These are phyloP conservation scores for Ligustrum vulgare DNA, from an alignment of 257 asterid species.

Conservation along the genomic window DNA sequence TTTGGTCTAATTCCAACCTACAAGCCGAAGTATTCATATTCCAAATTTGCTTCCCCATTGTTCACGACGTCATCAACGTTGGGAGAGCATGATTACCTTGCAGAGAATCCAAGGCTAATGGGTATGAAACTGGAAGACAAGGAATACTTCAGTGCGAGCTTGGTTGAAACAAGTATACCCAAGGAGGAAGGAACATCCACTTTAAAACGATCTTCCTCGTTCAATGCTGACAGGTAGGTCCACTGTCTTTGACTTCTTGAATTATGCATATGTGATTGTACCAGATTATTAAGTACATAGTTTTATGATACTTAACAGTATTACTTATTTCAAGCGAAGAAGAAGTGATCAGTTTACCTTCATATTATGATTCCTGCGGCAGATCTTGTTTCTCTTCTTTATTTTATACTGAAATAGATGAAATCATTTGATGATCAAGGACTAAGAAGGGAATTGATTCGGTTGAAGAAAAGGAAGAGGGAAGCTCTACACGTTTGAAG, in stretches of 20 bases:
- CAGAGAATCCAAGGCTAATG: conserved; percentile 65
- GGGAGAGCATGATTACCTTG: conserved; percentile 75
- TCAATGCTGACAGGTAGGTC: conserved; percentile 76
- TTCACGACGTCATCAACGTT: conserved; percentile 65
- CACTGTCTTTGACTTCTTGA: neutral
- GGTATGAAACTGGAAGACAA: conserved; percentile 69
- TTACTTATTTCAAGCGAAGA: too few species aligned
- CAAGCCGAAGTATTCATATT: conserved; percentile 76
- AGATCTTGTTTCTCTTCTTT: too few species aligned
- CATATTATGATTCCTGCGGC: too few species aligned
- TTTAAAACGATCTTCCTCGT: conserved; percentile 81
- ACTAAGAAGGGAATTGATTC: conserved; percentile 47
- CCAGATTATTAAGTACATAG: neutral
- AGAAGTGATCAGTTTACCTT: too few species aligned
- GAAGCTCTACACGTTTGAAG: conserved; percentile 49
- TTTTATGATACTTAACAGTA: too few species aligned
- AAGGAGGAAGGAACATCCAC: conserved; percentile 67
- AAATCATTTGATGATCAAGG: conserved; percentile 47
- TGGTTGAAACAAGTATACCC: conserved; percentile 63
- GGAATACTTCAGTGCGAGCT: conserved; percentile 89
- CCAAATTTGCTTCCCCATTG: conserved; percentile 75
- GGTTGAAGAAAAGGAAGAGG: conserved; percentile 55
- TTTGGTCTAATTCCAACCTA: conserved; percentile 78
- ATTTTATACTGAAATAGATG: too few species aligned
- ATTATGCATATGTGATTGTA: neutral